Evolutionary conservation across 768 basidiomycete species (phyloP).

Genomic region (Scleroderma bovista): DNA sequence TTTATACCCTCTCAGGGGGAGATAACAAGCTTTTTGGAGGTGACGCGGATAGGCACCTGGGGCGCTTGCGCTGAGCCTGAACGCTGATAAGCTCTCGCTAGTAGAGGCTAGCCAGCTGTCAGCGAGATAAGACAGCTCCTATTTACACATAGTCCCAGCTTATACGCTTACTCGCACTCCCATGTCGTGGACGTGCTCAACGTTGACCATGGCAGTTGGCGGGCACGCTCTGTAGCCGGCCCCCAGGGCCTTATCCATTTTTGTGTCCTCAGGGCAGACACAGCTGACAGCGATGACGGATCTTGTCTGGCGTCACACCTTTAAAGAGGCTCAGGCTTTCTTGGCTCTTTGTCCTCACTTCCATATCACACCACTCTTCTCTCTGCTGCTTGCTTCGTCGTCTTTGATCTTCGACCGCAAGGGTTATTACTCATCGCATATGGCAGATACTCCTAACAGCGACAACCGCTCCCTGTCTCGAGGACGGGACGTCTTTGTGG

Average conservation of each 20-base stretch:
- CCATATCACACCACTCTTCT: no score
- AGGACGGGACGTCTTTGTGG: conserved; percentile 54
- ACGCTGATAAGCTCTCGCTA: no score
- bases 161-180: not conserved
- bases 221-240: not conserved
- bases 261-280: not conserved
- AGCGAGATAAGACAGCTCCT: not conserved
- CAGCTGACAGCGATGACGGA: not conserved
- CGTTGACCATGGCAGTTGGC: not conserved
- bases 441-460: conserved; percentile 19
- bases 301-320: not conserved
- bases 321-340: not conserved
- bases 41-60: not conserved
- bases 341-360: not conserved
- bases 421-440: conserved; percentile 6
- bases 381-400: no score
- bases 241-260: not conserved
- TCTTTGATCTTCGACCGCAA: no score
- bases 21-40: not conserved
- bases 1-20: not conserved
- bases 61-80: not conserved
- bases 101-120: not conserved
- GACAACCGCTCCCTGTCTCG: conserved; percentile 49
- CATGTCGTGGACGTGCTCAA: not conserved
- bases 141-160: not conserved